Percentiles rank a stretch among this genome's conserved stretches.
These are phyloP conservation scores for Skeletonema costatum DNA, from an alignment of 108 stramenopile genomes.

Conservation along the genomic window DNA sequence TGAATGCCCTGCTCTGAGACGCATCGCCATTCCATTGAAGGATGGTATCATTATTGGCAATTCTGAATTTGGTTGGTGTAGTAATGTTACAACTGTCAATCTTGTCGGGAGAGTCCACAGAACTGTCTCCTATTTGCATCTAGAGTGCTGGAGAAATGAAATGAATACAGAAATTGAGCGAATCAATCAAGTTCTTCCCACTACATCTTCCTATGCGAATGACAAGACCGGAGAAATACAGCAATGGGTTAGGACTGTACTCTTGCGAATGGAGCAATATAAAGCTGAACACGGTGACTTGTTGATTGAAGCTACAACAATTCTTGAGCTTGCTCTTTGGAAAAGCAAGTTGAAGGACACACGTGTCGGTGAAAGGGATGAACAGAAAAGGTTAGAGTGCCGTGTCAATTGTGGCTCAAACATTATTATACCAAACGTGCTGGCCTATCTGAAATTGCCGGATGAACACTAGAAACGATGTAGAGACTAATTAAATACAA, in stretches of 20 bases:
- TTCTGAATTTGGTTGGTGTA: background rate
- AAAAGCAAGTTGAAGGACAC: background rate
- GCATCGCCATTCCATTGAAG: background rate
- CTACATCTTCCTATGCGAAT: background rate
- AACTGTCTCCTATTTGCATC: background rate
- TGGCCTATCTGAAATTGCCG: background rate
- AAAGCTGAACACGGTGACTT: background rate
- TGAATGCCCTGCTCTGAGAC: background rate
- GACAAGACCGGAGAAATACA: background rate
- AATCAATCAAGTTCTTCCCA: background rate
- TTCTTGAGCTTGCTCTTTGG: background rate
- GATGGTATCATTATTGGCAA: background rate
- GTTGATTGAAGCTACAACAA: background rate
- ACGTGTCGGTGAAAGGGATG: background rate
- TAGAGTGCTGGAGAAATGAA: constrained; percentile 4
- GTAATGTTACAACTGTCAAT: background rate
- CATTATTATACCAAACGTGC: background rate
- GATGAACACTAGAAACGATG: background rate
- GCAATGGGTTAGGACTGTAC: background rate
- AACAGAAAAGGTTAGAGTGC: background rate
- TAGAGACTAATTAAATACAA: background rate
- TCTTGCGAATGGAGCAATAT: background rate
- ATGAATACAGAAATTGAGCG: background rate
- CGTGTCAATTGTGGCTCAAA: background rate
- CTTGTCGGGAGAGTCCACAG: background rate